Conservation (phyloP, 2,329 filamentous ascomycete genomes). For the Aspergillus vadensis region DNA sequence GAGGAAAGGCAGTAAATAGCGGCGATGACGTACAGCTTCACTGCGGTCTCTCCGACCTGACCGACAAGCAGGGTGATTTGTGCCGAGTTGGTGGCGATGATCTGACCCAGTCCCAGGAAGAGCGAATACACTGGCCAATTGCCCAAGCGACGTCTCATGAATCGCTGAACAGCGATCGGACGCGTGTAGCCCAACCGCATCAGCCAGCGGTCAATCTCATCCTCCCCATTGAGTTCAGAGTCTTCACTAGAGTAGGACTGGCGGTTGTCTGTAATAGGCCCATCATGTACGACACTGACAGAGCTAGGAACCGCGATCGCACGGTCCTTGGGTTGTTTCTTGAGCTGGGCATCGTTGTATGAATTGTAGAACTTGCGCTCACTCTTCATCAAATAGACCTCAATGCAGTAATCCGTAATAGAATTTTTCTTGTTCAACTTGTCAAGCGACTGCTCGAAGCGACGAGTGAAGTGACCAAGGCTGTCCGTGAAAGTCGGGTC, state of each 20-base stretch:
- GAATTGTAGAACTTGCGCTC: constrained; percentile 67
- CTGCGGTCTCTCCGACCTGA: constrained; percentile 59
- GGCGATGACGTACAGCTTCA: constrained; percentile 62
- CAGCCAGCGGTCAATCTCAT: constrained; percentile 55
- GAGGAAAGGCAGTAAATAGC: constrained; percentile 61
- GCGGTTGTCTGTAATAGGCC: constrained; percentile 1
- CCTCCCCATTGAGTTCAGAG: constrained; percentile 36
- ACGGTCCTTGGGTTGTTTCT: constrained; percentile 5
- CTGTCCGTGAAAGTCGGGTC: constrained; percentile 68
- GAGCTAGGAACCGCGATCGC: neutral
- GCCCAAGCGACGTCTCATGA: constrained; percentile 57
- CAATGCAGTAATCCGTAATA: constrained; percentile 61
- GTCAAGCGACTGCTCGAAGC: constrained; percentile 59
- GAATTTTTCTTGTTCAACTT: constrained; percentile 58
- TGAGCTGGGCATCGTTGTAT: constrained; percentile 59
- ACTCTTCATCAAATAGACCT: constrained; percentile 64
- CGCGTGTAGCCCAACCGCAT: constrained; percentile 58
- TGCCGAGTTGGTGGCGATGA: constrained; percentile 66
- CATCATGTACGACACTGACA: neutral
- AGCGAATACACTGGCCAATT: constrained; percentile 66
- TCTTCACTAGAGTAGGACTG: constrained; percentile 24
- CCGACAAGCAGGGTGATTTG: constrained; percentile 68
- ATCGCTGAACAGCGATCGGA: constrained; percentile 57
- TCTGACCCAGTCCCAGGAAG: constrained; percentile 63
- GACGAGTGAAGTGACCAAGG: constrained; percentile 60